Evolutionary conservation across 805 yeast genomes (phyloP).

Genomic region (Cyberlindnera bimundalis): DNA sequence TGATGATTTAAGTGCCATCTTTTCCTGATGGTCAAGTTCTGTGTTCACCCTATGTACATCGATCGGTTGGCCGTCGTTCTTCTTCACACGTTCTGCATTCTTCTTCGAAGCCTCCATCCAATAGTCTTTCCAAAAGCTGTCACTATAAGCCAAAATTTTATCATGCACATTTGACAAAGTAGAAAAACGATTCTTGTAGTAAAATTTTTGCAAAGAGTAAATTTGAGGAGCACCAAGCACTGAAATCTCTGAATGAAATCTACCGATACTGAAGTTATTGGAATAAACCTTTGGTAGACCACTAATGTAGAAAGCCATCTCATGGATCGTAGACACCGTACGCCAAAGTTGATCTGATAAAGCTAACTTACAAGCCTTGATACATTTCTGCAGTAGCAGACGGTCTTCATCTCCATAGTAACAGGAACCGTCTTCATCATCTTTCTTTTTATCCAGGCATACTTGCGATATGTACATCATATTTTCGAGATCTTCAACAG

Average conservation of each 20-base stretch:
- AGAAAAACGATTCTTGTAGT: constrained; percentile 49
- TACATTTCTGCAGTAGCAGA: constrained; percentile 39
- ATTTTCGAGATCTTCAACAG: constrained; percentile 52
- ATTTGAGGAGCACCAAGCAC: constrained; percentile 62
- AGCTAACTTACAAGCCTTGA: constrained; percentile 46
- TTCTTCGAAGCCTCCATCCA: constrained; percentile 44
- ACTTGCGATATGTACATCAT: constrained; percentile 46
- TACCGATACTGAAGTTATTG: constrained; percentile 43
- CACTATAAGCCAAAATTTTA: constrained; percentile 35
- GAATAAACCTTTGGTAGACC: constrained; percentile 42
- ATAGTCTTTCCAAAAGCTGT: constrained; percentile 50
- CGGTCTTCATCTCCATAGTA: constrained; percentile 39
- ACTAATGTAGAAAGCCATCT: constrained; percentile 55
- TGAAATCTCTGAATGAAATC: constrained; percentile 29
- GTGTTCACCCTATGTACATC: constrained; percentile 27
- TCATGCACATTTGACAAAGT: constrained; percentile 30
- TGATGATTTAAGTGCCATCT: constrained; percentile 15
- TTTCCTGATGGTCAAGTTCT: constrained; percentile 25
- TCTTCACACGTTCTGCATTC: constrained; percentile 36
- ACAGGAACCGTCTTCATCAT: constrained; percentile 24
- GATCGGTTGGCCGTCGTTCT: constrained; percentile 33
- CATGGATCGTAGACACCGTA: constrained; percentile 55
- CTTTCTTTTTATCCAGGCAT: constrained; percentile 38
- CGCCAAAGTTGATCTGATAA: constrained; percentile 54
- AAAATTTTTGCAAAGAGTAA: constrained; percentile 47